Base-by-base conservation (phyloP, 129 eudicot genomes). In the Flaveria linearis region DNA sequence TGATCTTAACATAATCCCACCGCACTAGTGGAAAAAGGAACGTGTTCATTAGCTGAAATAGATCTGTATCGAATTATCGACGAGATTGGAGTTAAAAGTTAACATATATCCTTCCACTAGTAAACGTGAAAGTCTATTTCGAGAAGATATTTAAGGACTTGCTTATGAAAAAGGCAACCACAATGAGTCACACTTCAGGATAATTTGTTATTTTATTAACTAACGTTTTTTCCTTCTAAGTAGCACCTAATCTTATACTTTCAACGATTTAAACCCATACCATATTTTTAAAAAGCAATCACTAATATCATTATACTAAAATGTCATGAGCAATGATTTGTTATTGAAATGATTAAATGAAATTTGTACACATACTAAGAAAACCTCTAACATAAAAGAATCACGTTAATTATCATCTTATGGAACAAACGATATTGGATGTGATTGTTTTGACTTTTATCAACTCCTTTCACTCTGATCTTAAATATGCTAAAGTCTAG, bases 321-420 rank as follows among this genome's bases (percentile, higher is more conserved):
- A 36, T 36, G 0, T 36, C 7, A 33, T 33, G 0, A 36, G 41
- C 41, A 5, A 36, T 36, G 6, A 36, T 0, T 36, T 36, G 41
- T 41, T 20, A 39, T 39, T 52, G 55, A 68, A 72, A 73, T 39
- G 18, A 72, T 39, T 64, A 63, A 72, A 33, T 55, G 52, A 72
- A 12, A 53, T 17, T 26, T 14, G 18, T 53, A 4, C 15, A 53
- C 51, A 39, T 55, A 53, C 36, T 53, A 5, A n/a, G 9, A 16
- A 52, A 52, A n/a, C 58, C 58, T 16, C 58, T 52, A 52, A 5
- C 20, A 0, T 5, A 16, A 16, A 0, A 52, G 2, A 52, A 52
- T 52, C 9, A n/a, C 4, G 58, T 52, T 16, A 16, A 52, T n/a
- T 52, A 16, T 52, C 58, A 16, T 15, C 58, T 52, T 52, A 52